Base-by-base conservation (phyloP, 2,329 filamentous ascomycete genomes). In the Colletotrichum brevisporum region DNA sequence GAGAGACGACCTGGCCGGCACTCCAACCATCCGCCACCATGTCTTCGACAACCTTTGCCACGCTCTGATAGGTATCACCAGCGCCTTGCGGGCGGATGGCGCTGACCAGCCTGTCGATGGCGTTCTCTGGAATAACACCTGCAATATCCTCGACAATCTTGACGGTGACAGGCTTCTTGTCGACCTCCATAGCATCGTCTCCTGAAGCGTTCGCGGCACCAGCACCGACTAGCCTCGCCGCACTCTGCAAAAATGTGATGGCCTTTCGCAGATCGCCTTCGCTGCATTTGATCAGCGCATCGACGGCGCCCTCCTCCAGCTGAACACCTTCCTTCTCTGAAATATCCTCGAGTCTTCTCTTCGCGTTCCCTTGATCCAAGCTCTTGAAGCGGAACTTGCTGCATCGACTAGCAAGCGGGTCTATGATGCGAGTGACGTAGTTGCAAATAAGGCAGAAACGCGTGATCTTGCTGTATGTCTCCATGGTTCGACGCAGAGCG, bases 311-410 rank as follows among this genome's bases (percentile, higher is more conserved):
- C 10, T 91, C 86, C 70, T 94, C 94, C 39, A 98, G 81, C 48
- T 80, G 83, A 5, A 99, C 91, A 1, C 90, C 89, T 80, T 99
- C 96, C 52, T 90, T 85, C 61, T 85, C 82, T 1, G 96, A 94
- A 81, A 99, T 99, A 62, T 94, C 89, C 75, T 92, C 89, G 13
- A 99, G 83, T 63, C 97, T 86, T 76, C 87, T 89, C 74, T 90
- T 91, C 8, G 96, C 94, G 77, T 97, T 97, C 8, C 89, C 89
- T 75, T 95, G 92, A 78, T 98, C 95, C 72, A 99, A 83, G 72
- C 93, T 94, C 89, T 99, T 99, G 88, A 99, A 99, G 39, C 96
- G 88, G 79, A 99, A 99, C 82, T 99, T 99, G 81, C 91, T 94
- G 83, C 96, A 99, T 75, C 96, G 89, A 79, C 91, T 94, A 1